Evolutionary conservation across 352 stramenopile species (phyloP).

Genomic region (Phytopythium aichiense): DNA sequence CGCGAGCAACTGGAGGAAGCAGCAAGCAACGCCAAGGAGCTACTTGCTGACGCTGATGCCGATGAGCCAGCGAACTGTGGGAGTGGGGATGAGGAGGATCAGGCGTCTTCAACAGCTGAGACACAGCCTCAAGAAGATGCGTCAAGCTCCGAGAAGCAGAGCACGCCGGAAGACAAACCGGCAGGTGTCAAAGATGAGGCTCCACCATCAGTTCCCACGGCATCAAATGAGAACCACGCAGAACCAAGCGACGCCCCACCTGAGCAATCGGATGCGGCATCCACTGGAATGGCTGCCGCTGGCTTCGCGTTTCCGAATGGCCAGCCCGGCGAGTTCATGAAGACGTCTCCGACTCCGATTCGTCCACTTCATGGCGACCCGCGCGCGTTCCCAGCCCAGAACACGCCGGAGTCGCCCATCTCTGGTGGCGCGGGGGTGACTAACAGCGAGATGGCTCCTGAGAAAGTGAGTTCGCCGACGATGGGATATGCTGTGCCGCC

Average conservation of each 20-base stretch:
- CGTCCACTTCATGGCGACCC: slow-evolving; percentile 65
- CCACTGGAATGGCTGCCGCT: neutral
- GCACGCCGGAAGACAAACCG: neutral
- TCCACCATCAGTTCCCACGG: neutral
- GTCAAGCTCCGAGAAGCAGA: neutral
- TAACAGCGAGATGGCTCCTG: neutral
- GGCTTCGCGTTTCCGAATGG: slow-evolving; percentile 1
- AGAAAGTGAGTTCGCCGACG: neutral
- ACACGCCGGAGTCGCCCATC: neutral
- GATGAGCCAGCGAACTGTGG: neutral
- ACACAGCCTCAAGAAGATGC: neutral
- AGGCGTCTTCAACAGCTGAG: neutral
- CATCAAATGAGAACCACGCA: neutral
- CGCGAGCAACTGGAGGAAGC: neutral
- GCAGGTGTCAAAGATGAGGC: neutral
- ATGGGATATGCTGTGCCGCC: slow-evolving; percentile 27
- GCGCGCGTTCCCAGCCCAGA: slow-evolving; percentile 22
- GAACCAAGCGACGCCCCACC: neutral
- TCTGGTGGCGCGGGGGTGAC: neutral
- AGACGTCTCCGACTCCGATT: slow-evolving; percentile 68
- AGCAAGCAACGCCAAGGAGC: neutral
- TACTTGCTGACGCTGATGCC: neutral
- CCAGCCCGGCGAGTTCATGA: slow-evolving; percentile 38
- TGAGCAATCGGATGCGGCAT: neutral
- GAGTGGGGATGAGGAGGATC: neutral